Base-by-base conservation (phyloP, 805 yeast species). In the Teunomyces panamensis region DNA sequence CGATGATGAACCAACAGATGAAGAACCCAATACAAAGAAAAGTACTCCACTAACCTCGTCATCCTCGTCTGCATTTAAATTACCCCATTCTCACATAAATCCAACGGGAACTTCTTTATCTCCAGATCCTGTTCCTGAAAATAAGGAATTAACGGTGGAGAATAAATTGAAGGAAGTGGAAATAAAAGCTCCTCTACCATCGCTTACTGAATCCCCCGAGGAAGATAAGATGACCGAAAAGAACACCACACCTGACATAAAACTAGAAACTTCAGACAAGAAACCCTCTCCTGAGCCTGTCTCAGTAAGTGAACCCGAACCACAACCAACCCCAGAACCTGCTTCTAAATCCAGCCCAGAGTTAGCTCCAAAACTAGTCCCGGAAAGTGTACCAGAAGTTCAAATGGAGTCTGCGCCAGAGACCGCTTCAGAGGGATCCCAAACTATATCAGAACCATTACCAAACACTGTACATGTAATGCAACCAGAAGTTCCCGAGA, bases 1-100 rank as follows among this genome's bases (percentile, higher is more conserved):
- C 0, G 67, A 65, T 8, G 66, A 63, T 10, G 67, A 63, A 33
- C 50, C 36, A 10, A 44, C 48, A 4, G 50, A 49, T 20, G 46
- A 36, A 13, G 48, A 53, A 24, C 9, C 41, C 10, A 30, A 34
- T 20, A 28, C 30, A 20, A 39, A 43, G 39, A 36, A 30, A 44
- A 30, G 44, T 30, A 11, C 30, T 9, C 16, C 20, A 37, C 28
- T 14, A 14, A 5, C 26, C 16, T 27, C 30, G 11, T 14, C 20
- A 37, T 20, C 13, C 14, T 6, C 26, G 16, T 27, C 28, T 11
- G 4, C 27, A 5, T 37, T 37, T 16, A 37, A 37, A 9, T 26
- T 37, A 5, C 41, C 41, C 9, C 41, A 37, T 26, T 37, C 41
- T 3, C 41, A 37, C 26, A 37, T 37, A n/a, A 37, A 37, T n/a